Conservation (phyloP, 2,329 filamentous ascomycete species). For the Fusarium verrucosum region DNA sequence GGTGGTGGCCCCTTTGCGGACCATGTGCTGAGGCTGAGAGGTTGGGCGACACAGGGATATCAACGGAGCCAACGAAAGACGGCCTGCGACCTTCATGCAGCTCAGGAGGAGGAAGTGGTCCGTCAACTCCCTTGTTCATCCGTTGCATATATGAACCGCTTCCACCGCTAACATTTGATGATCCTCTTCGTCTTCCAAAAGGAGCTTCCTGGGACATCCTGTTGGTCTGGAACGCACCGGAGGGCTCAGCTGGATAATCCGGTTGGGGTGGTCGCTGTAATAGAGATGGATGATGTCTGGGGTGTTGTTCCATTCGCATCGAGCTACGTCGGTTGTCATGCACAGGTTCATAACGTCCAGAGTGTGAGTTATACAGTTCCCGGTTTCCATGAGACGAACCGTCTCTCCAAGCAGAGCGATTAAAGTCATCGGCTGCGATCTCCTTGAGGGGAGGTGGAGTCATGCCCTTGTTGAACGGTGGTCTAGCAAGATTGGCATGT, state of each 20-base stretch:
- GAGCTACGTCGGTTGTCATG: slow-evolving; percentile 75
- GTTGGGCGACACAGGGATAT: slow-evolving; percentile 60
- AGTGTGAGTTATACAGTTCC: slow-evolving; percentile 95
- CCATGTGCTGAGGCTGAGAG: slow-evolving; percentile 43
- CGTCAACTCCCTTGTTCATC: slow-evolving; percentile 55
- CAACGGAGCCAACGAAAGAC: slow-evolving; percentile 61
- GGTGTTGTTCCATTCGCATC: slow-evolving; percentile 70
- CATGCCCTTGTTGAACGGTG: slow-evolving; percentile 62
- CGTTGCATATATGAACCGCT: slow-evolving; percentile 76
- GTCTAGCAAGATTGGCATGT: slow-evolving; percentile 56
- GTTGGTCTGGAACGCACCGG: slow-evolving; percentile 84
- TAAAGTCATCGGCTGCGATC: slow-evolving; percentile 94
- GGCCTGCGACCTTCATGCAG: slow-evolving; percentile 56
- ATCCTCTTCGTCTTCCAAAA: slow-evolving; percentile 81
- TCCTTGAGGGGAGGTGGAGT: slow-evolving; percentile 70
- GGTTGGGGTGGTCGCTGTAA: slow-evolving; percentile 76
- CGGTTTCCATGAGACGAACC: slow-evolving; percentile 68
- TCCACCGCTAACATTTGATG: slow-evolving; percentile 89
- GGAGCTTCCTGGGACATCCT: slow-evolving; percentile 72
- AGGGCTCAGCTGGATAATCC: slow-evolving; percentile 81
- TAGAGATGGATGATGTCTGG: slow-evolving; percentile 75
- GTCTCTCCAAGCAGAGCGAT: slow-evolving; percentile 82
- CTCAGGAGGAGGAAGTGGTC: slow-evolving; percentile 55
- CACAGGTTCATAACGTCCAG: slow-evolving; percentile 90
- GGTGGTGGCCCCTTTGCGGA: slow-evolving; percentile 41